These are phyloP conservation scores for Quercus alba DNA, from an alignment of 306 rosid species.

Conservation along the genomic window DNA sequence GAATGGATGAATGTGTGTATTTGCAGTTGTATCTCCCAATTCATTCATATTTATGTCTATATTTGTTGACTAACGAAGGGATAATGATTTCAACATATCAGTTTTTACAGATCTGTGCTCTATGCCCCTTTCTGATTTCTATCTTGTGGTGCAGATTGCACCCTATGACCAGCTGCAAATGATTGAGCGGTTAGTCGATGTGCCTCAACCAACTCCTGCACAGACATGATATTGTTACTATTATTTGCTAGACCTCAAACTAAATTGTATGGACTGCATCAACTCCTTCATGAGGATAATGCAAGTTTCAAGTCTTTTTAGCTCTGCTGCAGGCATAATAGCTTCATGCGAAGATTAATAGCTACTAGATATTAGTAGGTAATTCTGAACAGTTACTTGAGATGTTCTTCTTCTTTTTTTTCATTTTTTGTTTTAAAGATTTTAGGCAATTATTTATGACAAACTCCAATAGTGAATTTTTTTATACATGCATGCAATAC, in stretches of 20 bases:
- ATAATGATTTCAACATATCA: neutral
- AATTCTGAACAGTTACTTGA: neutral
- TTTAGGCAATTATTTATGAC: neutral
- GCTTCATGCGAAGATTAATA: slow-evolving; percentile 17
- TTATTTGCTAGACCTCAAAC: neutral
- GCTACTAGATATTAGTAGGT: slow-evolving; percentile 1
- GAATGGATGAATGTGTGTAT: neutral
- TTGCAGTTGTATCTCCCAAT: neutral
- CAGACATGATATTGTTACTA: slow-evolving; percentile 37
- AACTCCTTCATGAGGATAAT: slow-evolving; percentile 5
- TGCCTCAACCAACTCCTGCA: slow-evolving; percentile 42
- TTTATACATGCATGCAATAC: neutral
- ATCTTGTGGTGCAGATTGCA: slow-evolving; percentile 63
- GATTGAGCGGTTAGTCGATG: slow-evolving; percentile 73
- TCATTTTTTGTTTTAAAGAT: neutral
- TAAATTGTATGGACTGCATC: slow-evolving; percentile 20
- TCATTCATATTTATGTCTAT: neutral
- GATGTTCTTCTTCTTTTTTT: neutral
- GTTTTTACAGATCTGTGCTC: neutral
- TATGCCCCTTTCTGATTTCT: slow-evolving; percentile 7
- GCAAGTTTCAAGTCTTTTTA: neutral
- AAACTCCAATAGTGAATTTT: neutral
- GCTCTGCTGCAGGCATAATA: slow-evolving; percentile 6
- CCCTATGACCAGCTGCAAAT: slow-evolving; percentile 92
- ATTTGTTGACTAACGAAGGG: neutral